Base-by-base conservation (phyloP, 208 protist genomes). In the Vickermania spadyakhi region DNA sequence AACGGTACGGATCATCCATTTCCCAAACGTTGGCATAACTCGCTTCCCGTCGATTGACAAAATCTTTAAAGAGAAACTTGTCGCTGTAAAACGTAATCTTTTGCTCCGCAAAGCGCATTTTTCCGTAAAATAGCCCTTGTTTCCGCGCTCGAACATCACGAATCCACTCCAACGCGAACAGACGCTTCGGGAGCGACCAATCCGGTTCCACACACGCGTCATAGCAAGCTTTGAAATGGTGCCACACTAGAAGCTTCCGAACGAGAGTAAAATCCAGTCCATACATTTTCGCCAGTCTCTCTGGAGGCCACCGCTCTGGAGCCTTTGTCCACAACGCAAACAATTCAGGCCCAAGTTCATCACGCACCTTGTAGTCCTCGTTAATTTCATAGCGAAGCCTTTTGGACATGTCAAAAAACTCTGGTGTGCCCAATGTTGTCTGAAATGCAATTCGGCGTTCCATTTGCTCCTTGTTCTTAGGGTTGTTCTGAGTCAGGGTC, bases 1-100 rank as follows among this genome's bases (percentile, higher is more conserved):
- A 97, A 31, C 92, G 92, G 76, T 97, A 97, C 22, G 92, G 92
- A 73, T 97, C 92, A 67, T 97, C 92, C 87, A 97, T 95, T 68
- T 97, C 89, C 87, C 89, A 96, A 31, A 97, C 89, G 65, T 97
- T 94, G 2, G 87, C 89, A 66, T 97, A 97, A 73, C 89, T 94
- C 45, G 89, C 89, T 77, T 97, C 92, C 53, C 89, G 84, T 28
- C 89, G 84, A 65, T 95, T 96, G 14, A 97, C 85, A 7, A 96
- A 70, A 65, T 97, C 92, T 31, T 82, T 82, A 66, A 97, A 97
- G 53, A 97, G 83, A 50, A 93, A 93, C 69, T 93, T 89, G 72
- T 97, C 92, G 63, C 88, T 94, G 70, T 96, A 94, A 63, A 97
- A 97, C 28, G 84, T 89, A 56, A 95, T 97, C 72, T 96, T 96